Evolutionary conservation across 2,329 filamentous ascomycete genomes (phyloP).

Genomic region (Xenoacremonium recifei): DNA sequence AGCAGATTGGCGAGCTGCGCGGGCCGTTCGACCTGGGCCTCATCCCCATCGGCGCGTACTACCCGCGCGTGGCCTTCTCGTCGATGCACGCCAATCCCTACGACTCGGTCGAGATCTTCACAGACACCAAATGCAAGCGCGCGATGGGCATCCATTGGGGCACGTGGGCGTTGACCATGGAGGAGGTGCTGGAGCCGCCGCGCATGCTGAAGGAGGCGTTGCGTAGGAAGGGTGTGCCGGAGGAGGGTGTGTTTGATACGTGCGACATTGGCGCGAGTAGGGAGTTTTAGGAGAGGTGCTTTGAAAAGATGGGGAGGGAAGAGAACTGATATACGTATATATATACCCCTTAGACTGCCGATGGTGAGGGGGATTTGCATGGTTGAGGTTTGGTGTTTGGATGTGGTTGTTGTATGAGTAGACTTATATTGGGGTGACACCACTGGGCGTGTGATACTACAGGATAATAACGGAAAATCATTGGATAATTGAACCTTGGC

Average conservation of each 20-base stretch:
- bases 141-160: conserved; percentile 94
- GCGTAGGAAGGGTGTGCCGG: conserved; percentile 61
- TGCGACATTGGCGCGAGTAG: conserved; percentile 83
- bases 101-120: conserved; percentile 87
- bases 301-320: no score
- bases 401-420: no score
- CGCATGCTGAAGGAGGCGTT: conserved; percentile 69
- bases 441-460: no score
- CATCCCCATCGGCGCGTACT: conserved; percentile 91
- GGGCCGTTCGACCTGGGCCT: conserved; percentile 89
- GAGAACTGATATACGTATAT: no score
- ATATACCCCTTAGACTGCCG: no score
- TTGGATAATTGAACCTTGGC: no score
- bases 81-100: conserved; percentile 82
- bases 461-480: no score
- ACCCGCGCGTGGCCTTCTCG: conserved; percentile 70
- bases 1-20: conserved; percentile 73
- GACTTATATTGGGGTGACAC: no score
- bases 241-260: conserved; percentile 75
- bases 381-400: no score
- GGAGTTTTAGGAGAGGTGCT: conserved; percentile 56
- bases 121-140: conserved; percentile 72
- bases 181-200: conserved; percentile 84
- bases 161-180: conserved; percentile 80
- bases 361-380: no score